phyloP scores from a whole-genome alignment of 352 stramenopile species.

The Pythium diclinum region DNA sequence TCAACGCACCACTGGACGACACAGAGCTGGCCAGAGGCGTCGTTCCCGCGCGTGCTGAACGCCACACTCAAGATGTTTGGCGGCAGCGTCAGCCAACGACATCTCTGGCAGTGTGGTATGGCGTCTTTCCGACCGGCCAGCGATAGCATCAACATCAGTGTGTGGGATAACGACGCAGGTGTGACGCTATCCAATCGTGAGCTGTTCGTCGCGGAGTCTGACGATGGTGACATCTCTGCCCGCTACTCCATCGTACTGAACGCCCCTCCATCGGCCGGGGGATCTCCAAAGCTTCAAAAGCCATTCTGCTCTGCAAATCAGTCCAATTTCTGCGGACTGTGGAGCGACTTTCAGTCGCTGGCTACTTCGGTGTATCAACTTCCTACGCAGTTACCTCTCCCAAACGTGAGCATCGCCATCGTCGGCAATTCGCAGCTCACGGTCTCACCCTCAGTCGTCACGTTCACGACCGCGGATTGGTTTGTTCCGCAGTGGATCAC shows the following conservation, averaged over 20 bases:
- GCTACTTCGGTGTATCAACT: conserved; percentile 35
- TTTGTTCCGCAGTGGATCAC: conserved; percentile 54
- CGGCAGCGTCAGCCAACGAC: conserved; percentile 37
- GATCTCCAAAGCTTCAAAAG: conserved; percentile 9
- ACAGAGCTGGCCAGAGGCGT: conserved; percentile 50
- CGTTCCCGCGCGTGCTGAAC: conserved; percentile 42
- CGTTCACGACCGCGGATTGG: conserved; percentile 60
- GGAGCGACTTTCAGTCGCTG: conserved; percentile 34
- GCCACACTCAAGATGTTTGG: conserved; percentile 53
- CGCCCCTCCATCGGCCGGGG: conserved; percentile 36
- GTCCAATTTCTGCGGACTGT: conserved; percentile 51
- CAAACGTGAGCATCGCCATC: conserved; percentile 61
- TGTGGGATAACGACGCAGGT: conserved; percentile 80
- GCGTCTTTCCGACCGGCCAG: conserved; percentile 38
- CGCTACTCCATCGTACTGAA: conserved; percentile 69
- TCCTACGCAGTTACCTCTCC: not conserved
- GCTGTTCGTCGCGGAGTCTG: conserved; percentile 39
- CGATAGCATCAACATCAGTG: conserved; percentile 48
- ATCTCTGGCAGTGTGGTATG: conserved; percentile 71
- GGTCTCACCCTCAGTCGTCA: conserved; percentile 54
- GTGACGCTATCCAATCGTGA: conserved; percentile 48
- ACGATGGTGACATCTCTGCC: not conserved
- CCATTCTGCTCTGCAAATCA: conserved; percentile 32
- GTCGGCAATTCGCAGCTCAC: conserved; percentile 42
- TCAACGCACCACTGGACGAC: conserved; percentile 60